Base-by-base conservation (phyloP, 1,139 yeast species). In the Suhomyces kunorum region DNA sequence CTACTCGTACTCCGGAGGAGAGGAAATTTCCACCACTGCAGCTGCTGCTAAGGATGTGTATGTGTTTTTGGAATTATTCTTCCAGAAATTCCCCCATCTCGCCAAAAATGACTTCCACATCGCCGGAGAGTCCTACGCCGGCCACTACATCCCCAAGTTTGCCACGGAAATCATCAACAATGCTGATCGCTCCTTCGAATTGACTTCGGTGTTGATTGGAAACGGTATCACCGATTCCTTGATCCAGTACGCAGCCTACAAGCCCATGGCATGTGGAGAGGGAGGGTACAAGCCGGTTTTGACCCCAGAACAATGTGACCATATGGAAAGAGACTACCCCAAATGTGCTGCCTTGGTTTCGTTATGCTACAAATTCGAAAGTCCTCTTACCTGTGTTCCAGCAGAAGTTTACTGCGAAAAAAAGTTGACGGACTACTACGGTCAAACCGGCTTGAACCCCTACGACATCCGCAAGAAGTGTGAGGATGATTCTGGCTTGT, bases 121-220 rank as follows among this genome's bases (percentile, higher is more conserved):
- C 59, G 81, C 95, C 39, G 95, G 95, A 44, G 95, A 87, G 63
- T 83, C 92, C 9, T 87, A 87, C 55, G 95, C 88, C 27, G 96
- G 95, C 31, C 95, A 86, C 62, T 87, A 87, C 59, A 80, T 87
- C 48, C 96, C 96, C 19, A 79, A 74, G 18, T 81, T 87, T 61
- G 92, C 92, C 13, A 67, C 76, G 34, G 94, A 85, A 57, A 85
- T 87, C 47, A 63, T 84, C 45, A 70, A 66, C 47, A 80, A 81
- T 58, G 79, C 80, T 14, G 87, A 82, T 55, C 74, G 85, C 45
- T 66, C 77, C 14, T 86, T 87, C 59, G 78, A 85, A 49, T 73
- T 87, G 53, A 62, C 78, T 9, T 85, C 94, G 2, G 80, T 86
- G 5, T 61, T 87, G 58, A 86, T 87, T 52, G 96, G 96, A 28